Base-by-base conservation (phyloP, 2,329 filamentous ascomycete genomes). In the Talaromyces islandicus region DNA sequence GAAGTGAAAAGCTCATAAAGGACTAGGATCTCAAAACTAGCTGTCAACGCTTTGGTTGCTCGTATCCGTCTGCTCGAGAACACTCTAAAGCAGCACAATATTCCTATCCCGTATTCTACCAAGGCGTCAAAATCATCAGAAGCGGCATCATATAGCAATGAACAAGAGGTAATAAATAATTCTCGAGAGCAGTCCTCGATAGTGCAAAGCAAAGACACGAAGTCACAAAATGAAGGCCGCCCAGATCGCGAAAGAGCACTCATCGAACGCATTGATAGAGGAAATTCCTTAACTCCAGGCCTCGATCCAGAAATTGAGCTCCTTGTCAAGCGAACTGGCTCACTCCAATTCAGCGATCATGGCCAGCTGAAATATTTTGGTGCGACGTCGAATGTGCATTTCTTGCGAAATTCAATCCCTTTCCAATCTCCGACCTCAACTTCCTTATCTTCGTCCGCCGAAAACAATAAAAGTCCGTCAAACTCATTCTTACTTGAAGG, bases 301-400 rank as follows among this genome's bases (percentile, higher is more conserved):
- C 62, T 68, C 4, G 64, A 67, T n/a, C 67, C 69, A 21, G 57
- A 71, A 3, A 64, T 70, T 5, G 64, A 68, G 35, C 64, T 70
- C 48, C 62, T 73, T 12, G 67, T 70, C 5, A 69, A 69, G 24
- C 66, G 70, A 6, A 63, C 73, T n/a, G 73, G 73, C 1, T 68
- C 69, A 7, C 65, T 75, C n/a, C 69, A 71, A n/a, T 61, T 73
- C 19, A 62, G 65, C 2, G 65, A 66, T n/a, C 69, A 70, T 56
- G 71, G 71, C 1, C 67, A 70, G 43, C 60, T 72, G 9, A 67
- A 69, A 12, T 75, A 68, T 54, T 73, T 71, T 60, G 72, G 73
- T 17, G 64, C 71, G 2, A 70, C 72, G 1, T 71, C 71, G 2
- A 73, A 74, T 51, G 57, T 71, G 9, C 69, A 69, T 53, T 57